These are phyloP conservation scores for Phyllosticta citribraziliensis DNA, from an alignment of 2,329 filamentous ascomycete species.

Conservation along the genomic window DNA sequence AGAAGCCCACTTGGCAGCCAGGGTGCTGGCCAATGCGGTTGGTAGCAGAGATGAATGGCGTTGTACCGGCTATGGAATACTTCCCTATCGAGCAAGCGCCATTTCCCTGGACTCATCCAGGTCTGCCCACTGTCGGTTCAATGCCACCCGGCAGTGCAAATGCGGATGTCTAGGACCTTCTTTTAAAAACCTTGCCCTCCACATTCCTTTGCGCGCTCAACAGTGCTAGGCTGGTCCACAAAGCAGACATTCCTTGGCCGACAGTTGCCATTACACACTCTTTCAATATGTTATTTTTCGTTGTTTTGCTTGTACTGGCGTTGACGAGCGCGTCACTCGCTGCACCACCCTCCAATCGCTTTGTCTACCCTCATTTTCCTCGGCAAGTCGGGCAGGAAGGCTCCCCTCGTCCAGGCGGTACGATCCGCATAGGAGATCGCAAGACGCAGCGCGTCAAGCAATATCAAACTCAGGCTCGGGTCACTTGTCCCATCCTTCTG, in stretches of 20 bases:
- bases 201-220: background rate
- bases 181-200: background rate
- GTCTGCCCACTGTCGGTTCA: background rate
- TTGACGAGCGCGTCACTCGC: background rate
- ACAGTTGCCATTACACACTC: background rate
- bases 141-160: background rate
- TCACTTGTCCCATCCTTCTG: conserved; percentile 20
- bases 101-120: background rate
- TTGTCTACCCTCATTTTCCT: background rate
- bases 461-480: background rate
- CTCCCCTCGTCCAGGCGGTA: background rate
- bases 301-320: background rate
- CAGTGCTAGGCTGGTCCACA: background rate
- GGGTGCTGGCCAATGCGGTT: background rate
- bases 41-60: background rate
- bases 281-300: background rate
- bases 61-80: background rate
- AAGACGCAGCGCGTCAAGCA: background rate
- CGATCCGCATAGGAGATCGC: background rate
- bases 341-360: background rate
- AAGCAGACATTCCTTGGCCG: background rate
- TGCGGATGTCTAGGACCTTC: background rate
- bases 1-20: background rate
- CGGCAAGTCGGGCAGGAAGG: background rate
- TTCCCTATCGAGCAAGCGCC: background rate